Base-by-base conservation (phyloP, 768 basidiomycete species). In the Lactifluus subvellereus region DNA sequence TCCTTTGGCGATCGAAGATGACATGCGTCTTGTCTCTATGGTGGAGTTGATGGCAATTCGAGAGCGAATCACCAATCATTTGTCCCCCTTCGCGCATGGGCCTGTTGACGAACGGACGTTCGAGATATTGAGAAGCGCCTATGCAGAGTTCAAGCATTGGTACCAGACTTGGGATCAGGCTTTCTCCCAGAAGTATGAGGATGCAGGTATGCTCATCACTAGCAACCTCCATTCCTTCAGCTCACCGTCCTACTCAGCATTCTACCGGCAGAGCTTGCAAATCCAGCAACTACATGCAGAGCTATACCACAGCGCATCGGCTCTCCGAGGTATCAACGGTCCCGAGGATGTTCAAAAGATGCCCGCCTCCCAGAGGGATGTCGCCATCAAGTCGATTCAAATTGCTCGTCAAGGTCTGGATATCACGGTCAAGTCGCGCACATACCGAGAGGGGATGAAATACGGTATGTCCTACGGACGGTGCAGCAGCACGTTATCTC, bases 21-120 rank as follows among this genome's bases (percentile, higher is more conserved):
- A 98, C 70, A 94, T 93, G 84, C 88, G 94, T 61, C 83, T 98
- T 14, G 91, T 97, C 13, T 95, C 94, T 3, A 95, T 92, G 2
- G 93, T 98, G 32, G 94, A 98, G 70, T 80, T 96, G 60, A 93
- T 94, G 83, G 85, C 86, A 35, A 84, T 96, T 65, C 85, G 94
- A 63, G 94, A 96, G 69, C 82, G 88, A 30, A 80, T 95, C 1
- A 87, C 94, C 70, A 89, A 94, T 71, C 82, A 85, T 18, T 76
- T 97, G 48, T 84, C 86, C n/a, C 87, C 89, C 18, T 82, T 76
- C 14, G 72, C 84, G 48, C 91, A 95, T 67, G 82, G 84, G 0
- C 84, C 89, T 4, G 87, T 94, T 33, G 81, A 81, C 64, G 87
- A 90, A 33, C 80, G 81, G 55, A 89, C 92, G 48, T 87, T 94